Conservation (phyloP, 345 rosid genomes). For the Hibiscus trionum region DNA sequence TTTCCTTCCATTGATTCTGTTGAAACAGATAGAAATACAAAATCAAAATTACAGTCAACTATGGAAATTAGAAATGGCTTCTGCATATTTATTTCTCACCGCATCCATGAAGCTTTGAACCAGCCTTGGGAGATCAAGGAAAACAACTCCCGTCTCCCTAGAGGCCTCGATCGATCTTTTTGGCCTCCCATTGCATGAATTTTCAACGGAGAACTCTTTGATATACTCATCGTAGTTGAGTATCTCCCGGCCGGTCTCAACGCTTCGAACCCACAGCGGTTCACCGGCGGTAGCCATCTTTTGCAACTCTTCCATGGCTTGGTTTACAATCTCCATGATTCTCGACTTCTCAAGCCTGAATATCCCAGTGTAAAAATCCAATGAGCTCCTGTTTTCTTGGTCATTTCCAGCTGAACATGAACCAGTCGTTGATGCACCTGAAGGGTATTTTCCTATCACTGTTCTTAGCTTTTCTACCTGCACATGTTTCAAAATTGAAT, state of each 20-base stretch:
- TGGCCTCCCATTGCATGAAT: constrained; percentile 28
- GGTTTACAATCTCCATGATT: constrained; percentile 60
- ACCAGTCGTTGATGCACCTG: constrained; percentile 35
- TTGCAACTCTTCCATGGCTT: constrained; percentile 72
- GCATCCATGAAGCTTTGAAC: constrained; percentile 83
- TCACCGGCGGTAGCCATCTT: constrained; percentile 71
- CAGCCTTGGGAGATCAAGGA: constrained; percentile 71
- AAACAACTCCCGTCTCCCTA: constrained; percentile 69
- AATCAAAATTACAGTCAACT: neutral
- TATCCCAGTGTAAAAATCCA: constrained; percentile 69
- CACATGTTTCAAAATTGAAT: neutral
- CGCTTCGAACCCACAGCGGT: constrained; percentile 85
- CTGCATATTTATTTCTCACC: constrained; percentile 24
- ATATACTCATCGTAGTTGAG: constrained; percentile 92
- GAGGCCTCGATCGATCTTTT: constrained; percentile 82
- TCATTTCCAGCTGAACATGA: constrained; percentile 60
- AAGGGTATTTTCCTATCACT: constrained; percentile 46
- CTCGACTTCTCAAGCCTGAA: constrained; percentile 73
- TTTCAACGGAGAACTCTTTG: constrained; percentile 59
- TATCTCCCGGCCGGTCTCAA: constrained; percentile 89
- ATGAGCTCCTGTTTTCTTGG: constrained; percentile 63
- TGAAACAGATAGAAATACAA: neutral
- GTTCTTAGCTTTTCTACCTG: constrained; percentile 71
- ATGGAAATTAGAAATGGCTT: neutral
- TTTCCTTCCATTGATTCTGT: constrained; percentile 92